These are phyloP conservation scores for Chlorencoelia australis DNA, from an alignment of 2,329 filamentous ascomycete species.

Conservation along the genomic window DNA sequence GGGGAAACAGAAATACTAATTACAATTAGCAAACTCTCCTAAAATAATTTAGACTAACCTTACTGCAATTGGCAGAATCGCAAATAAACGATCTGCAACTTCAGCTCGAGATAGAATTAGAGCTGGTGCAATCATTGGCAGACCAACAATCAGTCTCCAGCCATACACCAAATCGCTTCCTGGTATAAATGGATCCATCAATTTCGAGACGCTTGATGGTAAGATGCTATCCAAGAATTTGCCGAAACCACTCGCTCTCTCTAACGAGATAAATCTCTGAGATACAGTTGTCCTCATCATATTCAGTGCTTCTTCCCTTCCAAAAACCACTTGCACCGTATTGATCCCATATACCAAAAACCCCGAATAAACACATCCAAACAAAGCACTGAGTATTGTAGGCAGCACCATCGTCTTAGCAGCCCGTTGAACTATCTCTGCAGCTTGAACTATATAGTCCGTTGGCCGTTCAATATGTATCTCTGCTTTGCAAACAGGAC, in stretches of 20 bases:
- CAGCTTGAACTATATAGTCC: slow-evolving; percentile 51
- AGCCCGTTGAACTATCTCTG: slow-evolving; percentile 15
- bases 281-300: slow-evolving; percentile 10
- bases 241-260: slow-evolving; percentile 1
- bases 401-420: slow-evolving; percentile 20
- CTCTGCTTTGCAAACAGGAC: slow-evolving; percentile 79
- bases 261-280: slow-evolving; percentile 1
- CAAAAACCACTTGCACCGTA: slow-evolving; percentile 57
- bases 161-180: slow-evolving; percentile 5
- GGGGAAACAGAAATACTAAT: slow-evolving; percentile 21
- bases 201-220: background rate
- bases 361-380: slow-evolving; percentile 38
- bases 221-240: background rate
- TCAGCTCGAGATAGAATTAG: slow-evolving; percentile 58
- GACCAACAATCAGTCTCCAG: slow-evolving; percentile 34
- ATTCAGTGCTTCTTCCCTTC: slow-evolving; percentile 42
- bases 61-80: slow-evolving; percentile 28
- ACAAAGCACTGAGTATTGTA: slow-evolving; percentile 22
- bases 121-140: slow-evolving; percentile 58
- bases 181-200: slow-evolving; percentile 22
- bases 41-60: slow-evolving; percentile 4
- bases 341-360: slow-evolving; percentile 49
- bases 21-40: slow-evolving; percentile 5
- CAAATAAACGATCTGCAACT: slow-evolving; percentile 40
- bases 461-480: slow-evolving; percentile 68